Evolutionary conservation across 2,329 filamentous ascomycete species (phyloP), one percentile per base, ranked within the genome.

Genomic region (Scedosporium dehoogii): DNA sequence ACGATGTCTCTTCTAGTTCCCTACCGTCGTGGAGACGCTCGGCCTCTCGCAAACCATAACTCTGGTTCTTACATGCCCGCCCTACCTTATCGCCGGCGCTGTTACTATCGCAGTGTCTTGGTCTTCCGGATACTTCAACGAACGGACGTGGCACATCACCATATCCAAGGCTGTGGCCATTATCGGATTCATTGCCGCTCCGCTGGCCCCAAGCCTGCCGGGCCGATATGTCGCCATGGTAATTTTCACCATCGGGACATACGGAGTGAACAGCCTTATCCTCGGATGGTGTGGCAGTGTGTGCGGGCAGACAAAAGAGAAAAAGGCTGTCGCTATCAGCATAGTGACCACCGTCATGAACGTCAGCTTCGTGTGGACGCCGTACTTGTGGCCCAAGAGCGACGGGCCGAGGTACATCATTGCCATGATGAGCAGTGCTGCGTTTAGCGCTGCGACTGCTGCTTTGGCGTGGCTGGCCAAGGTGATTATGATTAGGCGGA

Each of bases 21-120:
- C 16, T 16, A 73, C 71, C 16, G 77, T 81, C 12, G 77, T 82
- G 63, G 73, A 77, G 63, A 79, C 78, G 0, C 73, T 83, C 0
- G 77, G 77, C 0, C 82, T 81, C 70, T 74, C 71, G 63, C 76
- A 71, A 0, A 82, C 78, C 1, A 73, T 81, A 58, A 82, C 81
- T 0, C 73, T 83, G 0, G 73, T 80, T 10, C 75, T 84, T 63
- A 82, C 80, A 5, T 79, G 77, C 63, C 81, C 81, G 0, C 81
- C 81, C 0, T 83, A 80, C 67, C 72, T 81, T 46, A 71, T 80
- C 41, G 80, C 80, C 1, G 79, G 78, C 12, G 74, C 72, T 0
- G 74, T 75, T 1, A 78, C 78, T 9, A 77, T 82, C 44, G 65
- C 74, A 5, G 76, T 78, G 9, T 79, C 78, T 1, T 81, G 78